Evolutionary conservation across 2,329 filamentous ascomycete genomes (phyloP).

Genomic region (Arthroderma sp.): DNA sequence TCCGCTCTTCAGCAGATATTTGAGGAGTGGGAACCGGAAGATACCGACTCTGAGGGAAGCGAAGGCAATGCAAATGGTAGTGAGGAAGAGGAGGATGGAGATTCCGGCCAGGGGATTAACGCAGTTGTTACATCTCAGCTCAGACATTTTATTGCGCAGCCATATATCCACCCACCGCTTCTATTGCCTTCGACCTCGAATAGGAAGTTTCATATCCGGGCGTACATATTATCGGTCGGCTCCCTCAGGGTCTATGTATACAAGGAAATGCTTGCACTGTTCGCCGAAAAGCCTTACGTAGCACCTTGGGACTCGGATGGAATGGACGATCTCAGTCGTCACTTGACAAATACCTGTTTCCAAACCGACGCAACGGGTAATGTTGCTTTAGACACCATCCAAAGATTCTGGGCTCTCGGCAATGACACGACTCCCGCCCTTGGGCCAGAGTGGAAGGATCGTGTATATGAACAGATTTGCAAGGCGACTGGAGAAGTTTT

Average conservation of each 20-base stretch:
- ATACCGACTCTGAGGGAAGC: constrained; percentile 53
- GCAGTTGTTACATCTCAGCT: constrained; percentile 74
- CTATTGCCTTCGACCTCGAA: constrained; percentile 50
- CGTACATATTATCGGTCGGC: constrained; percentile 74
- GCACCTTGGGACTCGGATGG: constrained; percentile 40
- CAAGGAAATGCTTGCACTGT: constrained; percentile 81
- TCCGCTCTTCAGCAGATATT: constrained; percentile 77
- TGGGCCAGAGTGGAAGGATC: constrained; percentile 37
- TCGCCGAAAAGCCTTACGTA: constrained; percentile 62
- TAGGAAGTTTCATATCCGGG: constrained; percentile 88
- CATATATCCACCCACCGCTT: constrained; percentile 82
- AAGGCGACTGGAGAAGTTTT: constrained; percentile 63
- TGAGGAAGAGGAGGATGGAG: constrained; percentile 15
- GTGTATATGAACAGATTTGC: constrained; percentile 64
- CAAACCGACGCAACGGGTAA: constrained; percentile 44
- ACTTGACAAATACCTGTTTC: constrained; percentile 92
- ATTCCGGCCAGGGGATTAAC: constrained; percentile 17
- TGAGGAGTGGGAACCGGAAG: constrained; percentile 70
- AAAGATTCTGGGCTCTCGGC: constrained; percentile 56
- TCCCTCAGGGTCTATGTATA: constrained; percentile 75
- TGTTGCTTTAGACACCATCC: constrained; percentile 6
- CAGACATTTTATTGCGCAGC: constrained; percentile 89
- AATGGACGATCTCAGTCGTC: constrained; percentile 50
- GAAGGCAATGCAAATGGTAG: constrained; percentile 38
- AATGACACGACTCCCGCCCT: constrained; percentile 22